phyloP scores from a whole-genome alignment of 2,329 filamentous ascomycete genomes.

The Exophiala xenobiotica region DNA sequence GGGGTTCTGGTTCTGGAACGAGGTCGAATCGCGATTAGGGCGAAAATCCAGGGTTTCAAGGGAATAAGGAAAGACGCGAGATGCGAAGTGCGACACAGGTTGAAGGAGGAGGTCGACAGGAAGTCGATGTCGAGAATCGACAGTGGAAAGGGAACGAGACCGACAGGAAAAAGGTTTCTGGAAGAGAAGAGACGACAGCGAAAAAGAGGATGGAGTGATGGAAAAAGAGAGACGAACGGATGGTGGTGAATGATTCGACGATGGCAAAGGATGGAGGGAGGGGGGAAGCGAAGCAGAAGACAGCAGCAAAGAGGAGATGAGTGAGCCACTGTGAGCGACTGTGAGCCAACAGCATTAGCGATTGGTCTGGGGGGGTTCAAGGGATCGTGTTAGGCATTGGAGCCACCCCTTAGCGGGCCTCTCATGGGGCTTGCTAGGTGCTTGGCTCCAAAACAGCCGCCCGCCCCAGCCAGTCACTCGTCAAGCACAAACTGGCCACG shows the following conservation, averaged over 20 bases:
- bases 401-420: neutral
- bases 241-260: neutral
- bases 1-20: constrained; percentile 5
- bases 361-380: neutral
- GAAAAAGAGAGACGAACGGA: neutral
- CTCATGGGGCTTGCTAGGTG: neutral
- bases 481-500: too few species aligned
- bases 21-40: constrained; percentile 15
- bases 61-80: constrained; percentile 20
- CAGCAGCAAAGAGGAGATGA: neutral
- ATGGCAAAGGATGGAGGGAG: neutral
- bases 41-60: constrained; percentile 11
- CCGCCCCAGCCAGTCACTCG: neutral
- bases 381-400: too few species aligned
- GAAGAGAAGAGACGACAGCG: neutral
- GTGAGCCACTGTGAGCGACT: neutral
- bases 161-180: constrained; percentile 2
- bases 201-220: neutral
- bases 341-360: too few species aligned
- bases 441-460: constrained; percentile 1
- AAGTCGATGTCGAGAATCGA: constrained; percentile 20
- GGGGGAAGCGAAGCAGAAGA: neutral
- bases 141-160: constrained; percentile 16
- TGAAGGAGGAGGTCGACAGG: constrained; percentile 4
- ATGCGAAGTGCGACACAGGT: constrained; percentile 2